Percentiles rank a stretch among this genome's conserved stretches.
These are phyloP conservation scores for Teunomyces panamensis DNA, from an alignment of 805 yeast species.

Conservation along the genomic window DNA sequence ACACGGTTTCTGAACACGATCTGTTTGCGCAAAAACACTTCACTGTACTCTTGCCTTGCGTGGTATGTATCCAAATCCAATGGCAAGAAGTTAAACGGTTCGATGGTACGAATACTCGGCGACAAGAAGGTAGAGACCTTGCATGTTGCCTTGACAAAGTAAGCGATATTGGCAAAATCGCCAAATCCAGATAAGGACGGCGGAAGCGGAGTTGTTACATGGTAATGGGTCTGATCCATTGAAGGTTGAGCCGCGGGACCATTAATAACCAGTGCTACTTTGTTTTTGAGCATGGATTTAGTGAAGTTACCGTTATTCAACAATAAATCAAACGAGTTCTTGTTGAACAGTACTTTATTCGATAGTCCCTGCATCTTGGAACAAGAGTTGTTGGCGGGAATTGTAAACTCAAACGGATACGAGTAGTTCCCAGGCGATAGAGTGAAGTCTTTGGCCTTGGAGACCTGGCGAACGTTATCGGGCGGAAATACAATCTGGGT, in stretches of 20 bases:
- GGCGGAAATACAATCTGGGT: slow-evolving; percentile 53
- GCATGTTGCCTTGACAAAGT: slow-evolving; percentile 61
- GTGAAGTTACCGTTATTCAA: slow-evolving; percentile 34
- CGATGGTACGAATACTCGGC: slow-evolving; percentile 42
- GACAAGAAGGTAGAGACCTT: slow-evolving; percentile 49
- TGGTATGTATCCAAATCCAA: slow-evolving; percentile 33
- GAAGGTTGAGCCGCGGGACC: slow-evolving; percentile 2
- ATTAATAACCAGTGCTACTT: not conserved
- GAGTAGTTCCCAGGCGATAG: slow-evolving; percentile 50
- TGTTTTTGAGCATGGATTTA: not conserved
- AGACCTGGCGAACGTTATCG: slow-evolving; percentile 42
- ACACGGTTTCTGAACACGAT: slow-evolving; percentile 35
- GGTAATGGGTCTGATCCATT: slow-evolving; percentile 14
- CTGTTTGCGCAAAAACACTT: slow-evolving; percentile 46
- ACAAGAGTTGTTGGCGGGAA: slow-evolving; percentile 45
- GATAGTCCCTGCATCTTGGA: slow-evolving; percentile 31
- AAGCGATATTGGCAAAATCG: slow-evolving; percentile 41
- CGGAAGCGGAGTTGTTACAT: slow-evolving; percentile 28
- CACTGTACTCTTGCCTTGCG: slow-evolving; percentile 28
- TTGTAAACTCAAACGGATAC: slow-evolving; percentile 47
- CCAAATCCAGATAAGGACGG: slow-evolving; percentile 33
- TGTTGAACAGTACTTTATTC: slow-evolving; percentile 31
- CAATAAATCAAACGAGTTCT: slow-evolving; percentile 21
- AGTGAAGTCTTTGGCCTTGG: slow-evolving; percentile 43
- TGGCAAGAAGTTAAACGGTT: slow-evolving; percentile 56